phyloP scores from a whole-genome alignment of 108 stramenopile species.

The Pseudonitzschia delicatissima region DNA sequence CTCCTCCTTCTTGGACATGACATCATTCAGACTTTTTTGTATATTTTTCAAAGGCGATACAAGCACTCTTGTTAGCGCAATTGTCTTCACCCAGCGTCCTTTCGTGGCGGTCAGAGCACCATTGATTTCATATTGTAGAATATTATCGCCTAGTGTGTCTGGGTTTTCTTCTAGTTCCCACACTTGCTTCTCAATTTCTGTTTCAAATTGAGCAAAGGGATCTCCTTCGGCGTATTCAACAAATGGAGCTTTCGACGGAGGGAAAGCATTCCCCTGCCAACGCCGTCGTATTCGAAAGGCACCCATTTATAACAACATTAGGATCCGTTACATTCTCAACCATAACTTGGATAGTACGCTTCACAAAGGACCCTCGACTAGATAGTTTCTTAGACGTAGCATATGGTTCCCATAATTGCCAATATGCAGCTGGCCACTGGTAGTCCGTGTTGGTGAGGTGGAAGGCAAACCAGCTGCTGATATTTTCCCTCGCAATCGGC shows the following conservation, averaged over 20 bases:
- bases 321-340: constrained; percentile 30
- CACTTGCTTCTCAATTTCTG: constrained; percentile 55
- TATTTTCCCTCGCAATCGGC: constrained; percentile 63
- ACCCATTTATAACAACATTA: constrained; percentile 17
- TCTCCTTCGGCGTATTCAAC: constrained; percentile 4
- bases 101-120: constrained; percentile 20
- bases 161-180: constrained; percentile 61
- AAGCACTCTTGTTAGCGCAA: constrained; percentile 17
- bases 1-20: constrained; percentile 17
- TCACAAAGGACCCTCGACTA: constrained; percentile 56
- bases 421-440: constrained; percentile 82
- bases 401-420: constrained; percentile 78
- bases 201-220: constrained; percentile 21
- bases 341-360: constrained; percentile 20
- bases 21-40: constrained; percentile 11
- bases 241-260: background rate
- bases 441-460: constrained; percentile 82
- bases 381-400: constrained; percentile 36
- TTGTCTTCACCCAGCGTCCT: constrained; percentile 17
- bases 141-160: constrained; percentile 41
- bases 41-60: constrained; percentile 16
- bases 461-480: constrained; percentile 79
- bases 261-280: constrained; percentile 18
- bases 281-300: constrained; percentile 14
- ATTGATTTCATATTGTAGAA: constrained; percentile 63